A percentile compares a stretch with the other conserved stretches of the same genome.
Conservation (phyloP, 2,329 filamentous ascomycete genomes). For the Aureobasidium melanogenum region DNA sequence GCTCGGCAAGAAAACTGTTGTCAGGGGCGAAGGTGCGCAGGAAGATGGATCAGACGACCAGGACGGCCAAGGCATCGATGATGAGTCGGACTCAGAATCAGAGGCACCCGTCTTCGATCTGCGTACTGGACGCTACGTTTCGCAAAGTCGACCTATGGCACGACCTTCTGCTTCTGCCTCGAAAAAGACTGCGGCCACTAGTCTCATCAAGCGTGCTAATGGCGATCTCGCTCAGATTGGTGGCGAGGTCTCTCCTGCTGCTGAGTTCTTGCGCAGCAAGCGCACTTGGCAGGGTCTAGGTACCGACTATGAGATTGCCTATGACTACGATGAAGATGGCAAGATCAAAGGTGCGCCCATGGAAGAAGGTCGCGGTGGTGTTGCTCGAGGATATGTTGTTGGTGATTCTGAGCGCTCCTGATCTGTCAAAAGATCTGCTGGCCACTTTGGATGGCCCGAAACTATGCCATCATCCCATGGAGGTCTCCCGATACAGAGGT, state of each 20-base stretch:
- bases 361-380: constrained; percentile 77
- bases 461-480: too few relatives aligned
- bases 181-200: constrained; percentile 2
- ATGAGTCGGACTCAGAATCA: constrained; percentile 61
- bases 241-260: constrained; percentile 80
- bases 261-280: constrained; percentile 73
- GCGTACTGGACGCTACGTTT: constrained; percentile 74
- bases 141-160: constrained; percentile 65
- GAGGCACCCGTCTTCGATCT: constrained; percentile 84
- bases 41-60: constrained; percentile 28
- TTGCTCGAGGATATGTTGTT: constrained; percentile 81
- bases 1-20: constrained; percentile 31
- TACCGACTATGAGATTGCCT: constrained; percentile 63
- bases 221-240: constrained; percentile 74
- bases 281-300: constrained; percentile 89
- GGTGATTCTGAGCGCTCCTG: constrained; percentile 38
- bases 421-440: too few relatives aligned
- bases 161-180: constrained; percentile 12
- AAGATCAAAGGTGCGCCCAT: constrained; percentile 52
- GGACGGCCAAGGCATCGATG: constrained; percentile 45
- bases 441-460: too few relatives aligned
- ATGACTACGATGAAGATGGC: constrained; percentile 48
- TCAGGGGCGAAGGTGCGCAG: constrained; percentile 18
- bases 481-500: constrained; percentile 54
- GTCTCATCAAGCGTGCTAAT: constrained; percentile 55